These are phyloP conservation scores for Tylopilus sp. DNA, from an alignment of 768 basidiomycete genomes.

Conservation along the genomic window DNA sequence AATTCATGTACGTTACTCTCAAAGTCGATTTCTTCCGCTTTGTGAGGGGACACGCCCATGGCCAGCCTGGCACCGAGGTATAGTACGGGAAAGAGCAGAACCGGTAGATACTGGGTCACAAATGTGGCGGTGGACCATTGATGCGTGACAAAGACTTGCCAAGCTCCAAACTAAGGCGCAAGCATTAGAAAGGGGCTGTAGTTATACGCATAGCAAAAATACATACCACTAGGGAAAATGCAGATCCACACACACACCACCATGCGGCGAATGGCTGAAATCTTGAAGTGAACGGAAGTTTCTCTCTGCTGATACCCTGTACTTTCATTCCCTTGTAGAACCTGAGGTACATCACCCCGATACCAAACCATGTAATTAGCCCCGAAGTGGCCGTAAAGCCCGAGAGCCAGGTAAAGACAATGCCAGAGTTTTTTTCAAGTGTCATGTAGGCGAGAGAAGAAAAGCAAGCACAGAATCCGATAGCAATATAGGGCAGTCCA, in stretches of 20 bases:
- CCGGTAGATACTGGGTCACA: slow-evolving; percentile 29
- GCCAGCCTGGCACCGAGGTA: slow-evolving; percentile 31
- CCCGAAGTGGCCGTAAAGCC: too few species aligned
- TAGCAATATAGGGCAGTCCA: not conserved
- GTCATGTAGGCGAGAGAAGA: slow-evolving; percentile 40
- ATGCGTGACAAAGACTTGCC: not conserved
- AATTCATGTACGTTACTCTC: slow-evolving; percentile 23
- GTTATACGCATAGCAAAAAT: slow-evolving; percentile 12
- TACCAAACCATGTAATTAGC: too few species aligned
- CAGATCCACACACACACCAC: slow-evolving; percentile 28
- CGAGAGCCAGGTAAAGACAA: too few species aligned
- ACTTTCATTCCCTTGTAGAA: slow-evolving; percentile 43
- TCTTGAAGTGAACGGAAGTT: slow-evolving; percentile 45
- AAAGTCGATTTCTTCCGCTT: too few species aligned
- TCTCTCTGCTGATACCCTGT: slow-evolving; percentile 45
- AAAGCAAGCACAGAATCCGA: slow-evolving; percentile 24
- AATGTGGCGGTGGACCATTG: not conserved
- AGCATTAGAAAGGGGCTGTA: slow-evolving; percentile 49
- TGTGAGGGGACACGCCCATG: too few species aligned
- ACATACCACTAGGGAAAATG: slow-evolving; percentile 36
- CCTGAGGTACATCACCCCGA: too few species aligned
- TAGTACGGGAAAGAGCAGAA: slow-evolving; percentile 45
- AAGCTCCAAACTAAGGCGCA: not conserved
- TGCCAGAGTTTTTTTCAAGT: slow-evolving; percentile 31
- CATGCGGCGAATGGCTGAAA: too few species aligned